Conservation (phyloP, 2,329 filamentous ascomycete genomes). For the Ophiostoma pallidulum region DNA sequence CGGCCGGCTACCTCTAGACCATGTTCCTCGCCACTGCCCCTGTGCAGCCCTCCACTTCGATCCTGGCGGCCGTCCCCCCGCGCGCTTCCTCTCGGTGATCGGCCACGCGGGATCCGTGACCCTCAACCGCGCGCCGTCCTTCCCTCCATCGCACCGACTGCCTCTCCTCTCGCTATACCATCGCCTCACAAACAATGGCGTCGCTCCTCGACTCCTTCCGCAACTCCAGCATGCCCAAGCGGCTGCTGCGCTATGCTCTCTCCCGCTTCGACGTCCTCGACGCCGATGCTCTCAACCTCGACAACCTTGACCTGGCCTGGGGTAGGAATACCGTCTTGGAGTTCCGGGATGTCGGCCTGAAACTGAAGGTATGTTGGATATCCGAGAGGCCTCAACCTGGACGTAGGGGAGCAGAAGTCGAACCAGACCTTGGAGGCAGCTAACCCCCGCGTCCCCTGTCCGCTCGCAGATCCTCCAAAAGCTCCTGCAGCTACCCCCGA, state of each 20-base stretch:
- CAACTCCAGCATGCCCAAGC: conserved; percentile 73
- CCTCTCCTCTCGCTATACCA: too few species aligned
- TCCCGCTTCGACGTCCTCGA: conserved; percentile 80
- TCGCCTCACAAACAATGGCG: too few species aligned
- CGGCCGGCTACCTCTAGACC: conserved; percentile 1
- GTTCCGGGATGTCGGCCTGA: conserved; percentile 76
- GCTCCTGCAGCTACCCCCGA: conserved; percentile 63
- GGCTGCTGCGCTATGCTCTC: conserved; percentile 77
- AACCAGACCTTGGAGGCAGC: too few species aligned
- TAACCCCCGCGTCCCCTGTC: neutral
- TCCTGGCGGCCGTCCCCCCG: conserved; percentile 4
- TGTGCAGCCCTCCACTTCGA: conserved; percentile 10
- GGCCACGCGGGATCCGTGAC: neutral
- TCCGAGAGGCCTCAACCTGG: neutral
- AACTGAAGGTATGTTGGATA: conserved; percentile 53
- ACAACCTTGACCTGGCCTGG: conserved; percentile 73
- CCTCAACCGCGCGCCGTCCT: neutral
- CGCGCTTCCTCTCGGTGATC: neutral
- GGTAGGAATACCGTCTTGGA: conserved; percentile 77
- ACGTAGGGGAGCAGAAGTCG: too few species aligned
- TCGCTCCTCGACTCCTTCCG: conserved; percentile 58
- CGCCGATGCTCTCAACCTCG: conserved; percentile 74
- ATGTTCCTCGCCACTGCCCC: conserved; percentile 15
- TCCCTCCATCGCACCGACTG: neutral
- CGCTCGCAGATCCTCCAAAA: conserved; percentile 61